phyloP scores from a whole-genome alignment of 1,284 basidiomycete species.

The Ustilago sp. region DNA sequence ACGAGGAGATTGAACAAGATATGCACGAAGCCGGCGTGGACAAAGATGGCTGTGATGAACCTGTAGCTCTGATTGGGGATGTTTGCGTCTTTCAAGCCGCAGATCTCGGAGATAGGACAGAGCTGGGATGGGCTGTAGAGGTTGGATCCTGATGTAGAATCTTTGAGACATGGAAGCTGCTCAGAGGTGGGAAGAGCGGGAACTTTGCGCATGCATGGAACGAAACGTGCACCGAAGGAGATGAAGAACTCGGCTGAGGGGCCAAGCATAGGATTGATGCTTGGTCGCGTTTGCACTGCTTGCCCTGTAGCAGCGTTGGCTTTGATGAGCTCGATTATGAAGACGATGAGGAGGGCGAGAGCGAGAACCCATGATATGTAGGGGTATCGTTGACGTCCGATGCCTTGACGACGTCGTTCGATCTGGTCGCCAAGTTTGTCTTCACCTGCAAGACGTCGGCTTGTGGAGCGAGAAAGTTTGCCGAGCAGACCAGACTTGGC shows the following conservation, averaged over 20 bases:
- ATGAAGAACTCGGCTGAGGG: slow-evolving; percentile 87
- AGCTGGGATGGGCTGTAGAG: slow-evolving; percentile 69
- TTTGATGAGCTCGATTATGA: slow-evolving; percentile 66
- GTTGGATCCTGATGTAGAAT: slow-evolving; percentile 71
- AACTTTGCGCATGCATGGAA: slow-evolving; percentile 81
- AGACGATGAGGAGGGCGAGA: slow-evolving; percentile 75
- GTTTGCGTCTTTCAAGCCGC: slow-evolving; percentile 77
- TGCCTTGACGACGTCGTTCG: slow-evolving; percentile 75
- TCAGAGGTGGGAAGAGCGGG: slow-evolving; percentile 71
- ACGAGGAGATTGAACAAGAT: slow-evolving; percentile 88
- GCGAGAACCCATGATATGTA: slow-evolving; percentile 74
- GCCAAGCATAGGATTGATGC: slow-evolving; percentile 90
- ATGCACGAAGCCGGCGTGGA: slow-evolving; percentile 89
- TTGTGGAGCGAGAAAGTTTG: slow-evolving; percentile 27
- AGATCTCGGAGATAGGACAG: slow-evolving; percentile 84
- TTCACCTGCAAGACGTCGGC: slow-evolving; percentile 16
- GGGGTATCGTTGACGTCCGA: slow-evolving; percentile 84
- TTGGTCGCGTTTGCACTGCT: slow-evolving; percentile 73
- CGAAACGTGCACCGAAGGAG: slow-evolving; percentile 87
- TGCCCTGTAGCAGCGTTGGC: slow-evolving; percentile 64
- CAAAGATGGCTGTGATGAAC: slow-evolving; percentile 75
- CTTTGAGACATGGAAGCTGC: slow-evolving; percentile 74
- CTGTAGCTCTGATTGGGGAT: slow-evolving; percentile 87
- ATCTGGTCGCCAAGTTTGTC: slow-evolving; percentile 64
- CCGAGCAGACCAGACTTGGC: slow-evolving; percentile 40